Conservation (phyloP, 2,329 filamentous ascomycete species). For the Xylaria sp. region DNA sequence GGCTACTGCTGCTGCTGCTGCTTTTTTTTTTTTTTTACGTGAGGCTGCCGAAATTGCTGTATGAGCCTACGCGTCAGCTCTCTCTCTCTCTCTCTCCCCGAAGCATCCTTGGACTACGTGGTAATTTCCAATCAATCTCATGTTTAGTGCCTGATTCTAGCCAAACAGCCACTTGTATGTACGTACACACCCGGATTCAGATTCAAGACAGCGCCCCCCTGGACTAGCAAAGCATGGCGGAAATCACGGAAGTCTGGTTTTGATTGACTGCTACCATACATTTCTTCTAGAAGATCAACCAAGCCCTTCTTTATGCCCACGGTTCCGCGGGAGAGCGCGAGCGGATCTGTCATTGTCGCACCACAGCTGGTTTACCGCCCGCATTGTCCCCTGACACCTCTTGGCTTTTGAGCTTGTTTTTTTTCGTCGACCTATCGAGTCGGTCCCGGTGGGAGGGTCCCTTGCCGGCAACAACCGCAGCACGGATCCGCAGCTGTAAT, state of each 20-base stretch:
- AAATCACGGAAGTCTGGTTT: conserved; percentile 7
- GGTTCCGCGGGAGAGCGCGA: conserved; percentile 14
- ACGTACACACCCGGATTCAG: no score
- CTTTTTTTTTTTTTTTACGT: no score
- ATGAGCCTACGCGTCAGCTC: no score
- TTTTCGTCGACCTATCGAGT: background rate
- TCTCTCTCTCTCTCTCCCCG: background rate
- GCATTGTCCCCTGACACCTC: conserved; percentile 13
- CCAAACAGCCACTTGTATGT: background rate
- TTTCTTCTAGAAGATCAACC: conserved; percentile 21
- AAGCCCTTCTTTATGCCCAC: conserved; percentile 11
- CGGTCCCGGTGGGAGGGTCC: background rate
- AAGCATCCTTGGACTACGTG: background rate
- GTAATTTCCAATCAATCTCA: background rate
- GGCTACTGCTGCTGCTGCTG: no score
- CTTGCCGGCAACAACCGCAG: no score
- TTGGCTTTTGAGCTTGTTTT: conserved; percentile 20
- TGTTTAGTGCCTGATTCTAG: background rate
- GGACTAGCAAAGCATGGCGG: conserved; percentile 5
- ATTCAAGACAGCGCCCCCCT: background rate
- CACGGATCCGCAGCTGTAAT: background rate
- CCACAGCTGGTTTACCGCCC: conserved; percentile 18
- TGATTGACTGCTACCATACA: conserved; percentile 19
- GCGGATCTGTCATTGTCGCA: conserved; percentile 7
- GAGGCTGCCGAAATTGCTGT: no score